A percentile compares a stretch with the other conserved stretches of the same genome.
Conservation (phyloP, 2,329 filamentous ascomycete genomes). For the Thelonectria olida region DNA sequence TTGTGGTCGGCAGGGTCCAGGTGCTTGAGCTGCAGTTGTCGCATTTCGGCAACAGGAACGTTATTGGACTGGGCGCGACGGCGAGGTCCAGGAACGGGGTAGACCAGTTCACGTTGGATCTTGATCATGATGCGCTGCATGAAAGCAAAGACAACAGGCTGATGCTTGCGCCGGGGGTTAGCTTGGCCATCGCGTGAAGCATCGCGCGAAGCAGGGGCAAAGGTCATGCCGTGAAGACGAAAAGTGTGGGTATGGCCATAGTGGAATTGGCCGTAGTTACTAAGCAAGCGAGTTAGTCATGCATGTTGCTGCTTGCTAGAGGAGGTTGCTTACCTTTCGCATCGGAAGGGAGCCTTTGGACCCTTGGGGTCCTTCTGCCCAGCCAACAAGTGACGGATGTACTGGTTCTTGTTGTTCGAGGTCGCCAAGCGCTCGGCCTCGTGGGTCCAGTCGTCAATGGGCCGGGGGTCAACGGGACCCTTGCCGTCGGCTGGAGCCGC, state of each 20-base stretch:
- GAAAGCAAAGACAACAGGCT: slow-evolving; percentile 32
- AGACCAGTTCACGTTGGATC: slow-evolving; percentile 29
- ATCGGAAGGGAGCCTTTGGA: slow-evolving; percentile 28
- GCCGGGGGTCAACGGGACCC: slow-evolving; percentile 14
- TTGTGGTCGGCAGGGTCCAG: slow-evolving; percentile 30
- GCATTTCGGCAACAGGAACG: slow-evolving; percentile 24
- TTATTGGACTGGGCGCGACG: slow-evolving; percentile 14
- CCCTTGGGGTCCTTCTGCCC: slow-evolving; percentile 27
- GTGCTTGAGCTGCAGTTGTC: slow-evolving; percentile 28
- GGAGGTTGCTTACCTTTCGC: slow-evolving; percentile 27
- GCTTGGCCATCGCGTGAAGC: too few species aligned
- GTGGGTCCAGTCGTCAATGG: slow-evolving; percentile 21
- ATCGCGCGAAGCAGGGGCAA: slow-evolving; percentile 16
- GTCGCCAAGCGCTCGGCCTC: slow-evolving; percentile 31
- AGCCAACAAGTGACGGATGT: slow-evolving; percentile 29
- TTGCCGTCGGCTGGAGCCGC: background rate
- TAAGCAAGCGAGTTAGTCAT: background rate
- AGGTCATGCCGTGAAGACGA: slow-evolving; percentile 34
- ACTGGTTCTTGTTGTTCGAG: slow-evolving; percentile 33
- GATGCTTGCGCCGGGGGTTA: slow-evolving; percentile 9
- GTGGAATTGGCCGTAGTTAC: slow-evolving; percentile 37
- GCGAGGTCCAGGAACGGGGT: slow-evolving; percentile 26
- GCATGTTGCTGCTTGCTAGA: background rate
- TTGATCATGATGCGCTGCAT: slow-evolving; percentile 34
- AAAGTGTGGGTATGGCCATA: slow-evolving; percentile 27